Percentiles rank a stretch among this genome's conserved stretches.
Conservation (phyloP, 331 rosid species). For the Malus hybrid region DNA sequence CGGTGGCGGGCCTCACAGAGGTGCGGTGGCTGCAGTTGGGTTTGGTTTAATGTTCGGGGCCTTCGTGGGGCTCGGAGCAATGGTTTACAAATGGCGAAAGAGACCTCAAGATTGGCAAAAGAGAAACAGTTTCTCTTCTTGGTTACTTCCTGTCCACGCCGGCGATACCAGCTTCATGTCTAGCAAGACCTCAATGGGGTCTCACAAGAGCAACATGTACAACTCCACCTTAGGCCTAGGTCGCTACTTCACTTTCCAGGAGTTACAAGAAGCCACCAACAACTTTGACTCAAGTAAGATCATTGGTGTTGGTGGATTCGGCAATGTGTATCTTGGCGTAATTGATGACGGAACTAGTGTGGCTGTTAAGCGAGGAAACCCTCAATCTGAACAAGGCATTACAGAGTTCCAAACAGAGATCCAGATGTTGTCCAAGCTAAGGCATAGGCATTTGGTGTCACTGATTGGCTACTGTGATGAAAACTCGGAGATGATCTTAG, state of each 20-base stretch:
- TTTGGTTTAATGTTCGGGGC: conserved; percentile 39
- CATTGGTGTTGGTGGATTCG: conserved; percentile 86
- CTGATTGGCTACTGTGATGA: conserved; percentile 82
- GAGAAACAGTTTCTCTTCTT: conserved; percentile 37
- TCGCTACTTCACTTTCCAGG: conserved; percentile 26
- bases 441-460: conserved; percentile 78
- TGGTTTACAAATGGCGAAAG: conserved; percentile 34
- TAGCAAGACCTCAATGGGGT: conserved; percentile 17
- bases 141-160: conserved; percentile 31
- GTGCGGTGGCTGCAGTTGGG: conserved; percentile 34
- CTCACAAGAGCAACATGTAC: conserved; percentile 14
- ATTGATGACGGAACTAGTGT: conserved; percentile 54
- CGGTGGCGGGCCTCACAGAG: not conserved
- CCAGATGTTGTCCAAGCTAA: conserved; percentile 76
- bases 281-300: conserved; percentile 27
- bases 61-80: conserved; percentile 34
- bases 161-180: conserved; percentile 24
- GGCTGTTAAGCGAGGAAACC: conserved; percentile 77
- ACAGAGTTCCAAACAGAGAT: conserved; percentile 79
- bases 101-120: conserved; percentile 37
- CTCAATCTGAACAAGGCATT: conserved; percentile 69
- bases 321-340: conserved; percentile 65
- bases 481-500: conserved; percentile 72
- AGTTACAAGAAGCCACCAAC: conserved; percentile 29
- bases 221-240: conserved; percentile 26